phyloP scores from a whole-genome alignment of 225 moss, liverwort and hornwort genomes.

The Lunularia cruciata region DNA sequence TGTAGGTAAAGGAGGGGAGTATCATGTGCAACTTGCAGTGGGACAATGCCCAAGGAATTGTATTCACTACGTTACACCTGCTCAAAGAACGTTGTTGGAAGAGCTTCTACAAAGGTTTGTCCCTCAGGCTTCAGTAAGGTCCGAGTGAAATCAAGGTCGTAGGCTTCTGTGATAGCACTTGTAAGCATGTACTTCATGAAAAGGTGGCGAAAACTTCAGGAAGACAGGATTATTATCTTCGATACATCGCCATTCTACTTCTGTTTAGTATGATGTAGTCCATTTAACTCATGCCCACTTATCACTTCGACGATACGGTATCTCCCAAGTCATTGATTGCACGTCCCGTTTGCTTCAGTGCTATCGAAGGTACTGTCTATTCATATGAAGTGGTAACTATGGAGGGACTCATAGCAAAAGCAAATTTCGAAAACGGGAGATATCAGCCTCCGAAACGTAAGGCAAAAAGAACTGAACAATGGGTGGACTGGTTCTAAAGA shows the following conservation, averaged over 20 bases:
- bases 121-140: no score
- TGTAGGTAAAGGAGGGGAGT: conserved; percentile 69
- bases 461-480: conserved; percentile 55
- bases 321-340: no score
- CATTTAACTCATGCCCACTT: no score
- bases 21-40: conserved; percentile 85
- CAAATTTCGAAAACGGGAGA: conserved; percentile 82
- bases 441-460: conserved; percentile 76
- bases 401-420: conserved; percentile 69
- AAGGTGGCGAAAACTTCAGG: no score
- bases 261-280: not conserved
- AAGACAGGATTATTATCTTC: no score
- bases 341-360: conserved; percentile 49
- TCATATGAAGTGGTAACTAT: conserved; percentile 64
- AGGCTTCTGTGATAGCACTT: no score
- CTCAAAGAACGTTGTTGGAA: conserved; percentile 71
- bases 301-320: no score
- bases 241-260: no score
- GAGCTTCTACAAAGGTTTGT: conserved; percentile 63
- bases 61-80: conserved; percentile 84
- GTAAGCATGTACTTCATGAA: no score
- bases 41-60: conserved; percentile 97
- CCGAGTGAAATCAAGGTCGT: no score
- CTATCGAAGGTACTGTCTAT: conserved; percentile 72
- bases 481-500: conserved; percentile 89